A percentile compares a stretch with the other conserved stretches of the same genome.
phyloP scores from a whole-genome alignment of 106 monocot genomes.

The Dioscorea alata region DNA sequence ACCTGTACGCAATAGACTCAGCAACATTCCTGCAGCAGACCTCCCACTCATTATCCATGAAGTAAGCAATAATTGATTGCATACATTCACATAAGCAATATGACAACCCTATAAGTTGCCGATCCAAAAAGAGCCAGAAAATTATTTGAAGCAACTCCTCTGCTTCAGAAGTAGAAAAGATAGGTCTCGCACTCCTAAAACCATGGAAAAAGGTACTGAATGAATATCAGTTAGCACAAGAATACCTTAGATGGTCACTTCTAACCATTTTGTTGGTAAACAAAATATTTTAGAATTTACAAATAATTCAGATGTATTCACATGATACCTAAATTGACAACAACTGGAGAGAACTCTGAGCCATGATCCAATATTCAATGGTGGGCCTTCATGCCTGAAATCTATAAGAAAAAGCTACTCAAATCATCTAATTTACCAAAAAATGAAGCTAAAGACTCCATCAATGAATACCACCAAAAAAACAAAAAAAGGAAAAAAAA shows the following conservation, averaged over 20 bases:
- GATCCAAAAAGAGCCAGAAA: constrained; percentile 46
- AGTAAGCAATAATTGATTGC: constrained; percentile 47
- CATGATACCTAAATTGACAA: constrained; percentile 70
- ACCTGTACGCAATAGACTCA: constrained; percentile 45
- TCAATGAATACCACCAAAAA: not conserved
- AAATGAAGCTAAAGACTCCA: not conserved
- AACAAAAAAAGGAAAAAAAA: no score
- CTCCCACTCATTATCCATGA: constrained; percentile 49
- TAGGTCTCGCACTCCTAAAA: constrained; percentile 36
- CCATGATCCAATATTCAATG: constrained; percentile 75
- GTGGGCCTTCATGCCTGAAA: constrained; percentile 52
- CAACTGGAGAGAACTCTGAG: constrained; percentile 57
- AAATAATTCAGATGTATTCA: not conserved
- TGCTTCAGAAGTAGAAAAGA: constrained; percentile 64
- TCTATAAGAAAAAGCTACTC: constrained; percentile 18
- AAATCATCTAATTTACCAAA: not conserved
- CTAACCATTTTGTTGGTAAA: not conserved
- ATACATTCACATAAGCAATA: constrained; percentile 34
- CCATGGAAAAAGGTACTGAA: not conserved
- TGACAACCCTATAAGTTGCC: constrained; percentile 47
- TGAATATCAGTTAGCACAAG: no score
- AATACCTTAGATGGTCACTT: no score
- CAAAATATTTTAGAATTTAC: not conserved
- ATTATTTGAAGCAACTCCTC: constrained; percentile 64
- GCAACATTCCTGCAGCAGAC: constrained; percentile 42